These are phyloP conservation scores for Populus deltoides DNA, from an alignment of 345 rosid species.

Conservation along the genomic window DNA sequence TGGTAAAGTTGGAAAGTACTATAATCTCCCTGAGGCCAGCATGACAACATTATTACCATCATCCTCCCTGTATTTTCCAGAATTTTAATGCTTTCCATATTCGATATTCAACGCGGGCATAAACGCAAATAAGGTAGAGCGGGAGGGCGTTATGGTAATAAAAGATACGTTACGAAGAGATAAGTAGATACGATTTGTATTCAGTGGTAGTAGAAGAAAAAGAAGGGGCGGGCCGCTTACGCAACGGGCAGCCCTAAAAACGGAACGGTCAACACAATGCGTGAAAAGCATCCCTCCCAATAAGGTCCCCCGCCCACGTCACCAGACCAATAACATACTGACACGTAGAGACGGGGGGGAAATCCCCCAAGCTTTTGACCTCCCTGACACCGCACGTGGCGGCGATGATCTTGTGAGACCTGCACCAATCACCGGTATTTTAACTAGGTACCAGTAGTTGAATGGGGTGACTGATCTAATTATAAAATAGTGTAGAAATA, in stretches of 20 bases:
- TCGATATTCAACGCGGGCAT: not conserved
- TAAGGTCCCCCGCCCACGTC: slow-evolving; percentile 21
- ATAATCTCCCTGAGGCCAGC: not conserved
- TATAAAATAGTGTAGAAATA: not conserved
- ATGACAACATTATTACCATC: not conserved
- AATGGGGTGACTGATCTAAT: not conserved
- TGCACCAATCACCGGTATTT: not conserved
- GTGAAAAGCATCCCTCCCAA: not conserved
- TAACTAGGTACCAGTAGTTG: not conserved
- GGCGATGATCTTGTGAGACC: slow-evolving; percentile 23
- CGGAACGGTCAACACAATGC: slow-evolving; percentile 16
- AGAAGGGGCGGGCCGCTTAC: slow-evolving; percentile 28
- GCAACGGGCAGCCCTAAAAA: slow-evolving; percentile 24
- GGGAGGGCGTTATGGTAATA: not conserved
- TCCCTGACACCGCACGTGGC: slow-evolving; percentile 36
- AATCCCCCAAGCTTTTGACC: slow-evolving; percentile 14
- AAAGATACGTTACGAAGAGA: not conserved
- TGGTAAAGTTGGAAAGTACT: not conserved
- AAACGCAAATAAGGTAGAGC: not conserved
- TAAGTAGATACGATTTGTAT: not conserved
- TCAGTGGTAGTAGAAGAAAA: not conserved
- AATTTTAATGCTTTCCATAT: not conserved
- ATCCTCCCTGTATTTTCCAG: not conserved
- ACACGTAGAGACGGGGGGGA: slow-evolving; percentile 3
- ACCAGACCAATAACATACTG: not conserved